Base-by-base conservation (phyloP, 257 asterid species). In the Salvia hispanica region DNA sequence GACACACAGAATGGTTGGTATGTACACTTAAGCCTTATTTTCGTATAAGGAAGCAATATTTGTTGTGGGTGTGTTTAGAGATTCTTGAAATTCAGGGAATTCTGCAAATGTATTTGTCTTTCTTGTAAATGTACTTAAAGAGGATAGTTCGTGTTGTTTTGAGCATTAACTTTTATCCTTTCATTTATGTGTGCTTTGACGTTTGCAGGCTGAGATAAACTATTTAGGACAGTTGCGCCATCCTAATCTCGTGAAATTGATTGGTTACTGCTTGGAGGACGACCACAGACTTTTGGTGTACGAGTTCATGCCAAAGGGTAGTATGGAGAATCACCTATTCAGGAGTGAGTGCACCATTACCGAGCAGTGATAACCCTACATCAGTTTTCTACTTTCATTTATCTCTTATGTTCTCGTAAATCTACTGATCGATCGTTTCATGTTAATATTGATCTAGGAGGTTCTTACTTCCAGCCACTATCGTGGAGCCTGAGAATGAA, bases 1-100 rank as follows among this genome's bases (percentile, higher is more conserved):
- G 97, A 45, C 97, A 90, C 81, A 88, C 79, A 71, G 97, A 90
- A 83, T 91, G 97, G 97, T 60, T 91, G 88, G 97, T 91, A 75
- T 9, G 90, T 74, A 33, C 43, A 47, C 7, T 62, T 59, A 34
- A 12, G 6, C 4, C 15, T 45, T 40, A 4, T 51, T 13, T 62
- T 13, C 2, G 3, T 42, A 14, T 21, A 64, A 5, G 21, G 6
- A 14, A 15, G 18, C 6, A 7, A 2, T 48, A 42, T 64, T 31
- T 55, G 25, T 15, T 54, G 39, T 37, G 68, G 4, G 2, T 5
- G 33, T n/a, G 33, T 34, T 36, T 64, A 8, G 48, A 15, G 11
- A 54, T 10, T 25, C 59, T 28, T 12, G 15, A 37, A 58, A 31
- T 5, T 31, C 3, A 55, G 33, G 15, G 14, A 48, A 33, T 28